phyloP scores from a whole-genome alignment of 768 basidiomycete species.

The Thelephora ganbajun region DNA sequence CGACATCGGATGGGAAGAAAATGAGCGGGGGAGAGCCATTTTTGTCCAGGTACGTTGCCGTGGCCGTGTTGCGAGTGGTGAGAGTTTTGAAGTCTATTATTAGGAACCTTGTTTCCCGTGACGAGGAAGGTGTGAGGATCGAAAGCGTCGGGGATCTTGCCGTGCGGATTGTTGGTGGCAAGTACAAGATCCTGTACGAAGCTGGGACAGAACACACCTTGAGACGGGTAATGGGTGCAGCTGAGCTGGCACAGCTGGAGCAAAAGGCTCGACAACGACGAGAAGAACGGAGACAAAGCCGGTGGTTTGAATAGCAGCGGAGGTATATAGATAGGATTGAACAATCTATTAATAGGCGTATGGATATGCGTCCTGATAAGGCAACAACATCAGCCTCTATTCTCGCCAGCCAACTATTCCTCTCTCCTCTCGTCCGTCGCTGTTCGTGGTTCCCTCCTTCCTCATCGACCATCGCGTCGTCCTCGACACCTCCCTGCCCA shows the following conservation, averaged over 20 bases:
- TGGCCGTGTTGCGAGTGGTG: neutral
- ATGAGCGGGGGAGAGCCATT: constrained; percentile 27
- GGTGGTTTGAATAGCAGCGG: constrained; percentile 15
- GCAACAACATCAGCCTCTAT: constrained; percentile 38
- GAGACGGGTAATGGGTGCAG: constrained; percentile 24
- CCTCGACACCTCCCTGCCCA: too few relatives aligned
- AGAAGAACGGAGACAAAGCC: constrained; percentile 42
- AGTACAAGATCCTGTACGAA: constrained; percentile 62
- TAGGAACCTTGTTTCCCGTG: constrained; percentile 33
- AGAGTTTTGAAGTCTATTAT: constrained; percentile 23
- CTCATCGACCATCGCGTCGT: neutral
- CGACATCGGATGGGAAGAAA: constrained; percentile 14
- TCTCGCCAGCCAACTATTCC: constrained; percentile 8
- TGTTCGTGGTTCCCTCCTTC: neutral
- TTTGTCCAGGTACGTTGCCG: constrained; percentile 39
- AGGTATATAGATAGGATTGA: constrained; percentile 9
- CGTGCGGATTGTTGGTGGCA: constrained; percentile 42
- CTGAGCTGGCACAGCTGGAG: constrained; percentile 19
- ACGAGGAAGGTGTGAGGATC: constrained; percentile 15
- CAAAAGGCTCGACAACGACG: constrained; percentile 30
- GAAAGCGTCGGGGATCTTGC: constrained; percentile 26
- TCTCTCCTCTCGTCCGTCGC: neutral
- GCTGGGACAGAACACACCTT: constrained; percentile 45
- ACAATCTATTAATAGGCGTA: constrained; percentile 6
- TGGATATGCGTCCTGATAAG: too few relatives aligned